These are phyloP conservation scores for Poterioochromonas sp. DNA, from an alignment of 352 stramenopile species.

Conservation along the genomic window DNA sequence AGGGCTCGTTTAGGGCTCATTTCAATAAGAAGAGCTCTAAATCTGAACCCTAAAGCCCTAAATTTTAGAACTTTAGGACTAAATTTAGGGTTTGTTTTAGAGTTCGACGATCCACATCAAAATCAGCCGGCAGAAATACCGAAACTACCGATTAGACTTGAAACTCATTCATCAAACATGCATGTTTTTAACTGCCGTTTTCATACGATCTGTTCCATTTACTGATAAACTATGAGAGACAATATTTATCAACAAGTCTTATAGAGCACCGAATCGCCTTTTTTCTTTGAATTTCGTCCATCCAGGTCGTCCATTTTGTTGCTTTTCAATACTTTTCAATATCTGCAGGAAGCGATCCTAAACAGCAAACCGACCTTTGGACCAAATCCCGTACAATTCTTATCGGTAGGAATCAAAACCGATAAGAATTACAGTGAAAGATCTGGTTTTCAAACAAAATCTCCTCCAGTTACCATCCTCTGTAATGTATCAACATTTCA, in stretches of 20 bases:
- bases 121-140: constrained; percentile 4
- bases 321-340: constrained; percentile 14
- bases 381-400: too few relatives aligned
- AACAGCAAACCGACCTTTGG: too few relatives aligned
- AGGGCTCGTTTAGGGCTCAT: too few relatives aligned
- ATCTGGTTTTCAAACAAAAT: too few relatives aligned
- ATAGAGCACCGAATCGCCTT: constrained; percentile 10
- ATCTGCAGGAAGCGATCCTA: too few relatives aligned
- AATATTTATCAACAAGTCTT: constrained; percentile 18
- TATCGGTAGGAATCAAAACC: too few relatives aligned
- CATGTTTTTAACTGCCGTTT: constrained; percentile 14
- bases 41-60: too few relatives aligned
- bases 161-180: constrained; percentile 7
- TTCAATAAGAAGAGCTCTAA: too few relatives aligned
- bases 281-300: constrained; percentile 15
- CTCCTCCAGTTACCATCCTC: too few relatives aligned
- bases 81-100: constrained; percentile 8
- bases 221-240: constrained; percentile 14
- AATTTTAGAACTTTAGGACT: not conserved
- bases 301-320: constrained; percentile 11
- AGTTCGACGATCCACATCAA: constrained; percentile 11
- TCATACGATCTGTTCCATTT: constrained; percentile 10
- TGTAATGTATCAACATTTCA: too few relatives aligned
- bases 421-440: too few relatives aligned
- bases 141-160: constrained; percentile 13